Evolutionary conservation across 305 asterid species (phyloP).

Genomic region (Fraxinus sp.): DNA sequence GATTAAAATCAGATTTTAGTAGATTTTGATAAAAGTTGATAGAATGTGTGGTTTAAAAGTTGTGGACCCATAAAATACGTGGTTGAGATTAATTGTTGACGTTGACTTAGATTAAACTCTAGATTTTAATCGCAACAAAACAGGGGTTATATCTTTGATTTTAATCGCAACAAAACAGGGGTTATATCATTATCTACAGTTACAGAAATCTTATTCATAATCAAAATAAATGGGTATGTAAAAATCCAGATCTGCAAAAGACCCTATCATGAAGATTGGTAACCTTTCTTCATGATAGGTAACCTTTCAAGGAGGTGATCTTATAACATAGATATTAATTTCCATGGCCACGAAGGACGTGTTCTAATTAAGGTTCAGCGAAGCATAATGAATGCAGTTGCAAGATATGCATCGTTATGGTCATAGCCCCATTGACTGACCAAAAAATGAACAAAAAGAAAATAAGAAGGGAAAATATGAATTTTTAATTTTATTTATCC

Average conservation of each 20-base stretch:
- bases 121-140: background rate
- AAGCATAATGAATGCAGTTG: conserved; percentile 12
- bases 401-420: conserved; percentile 10
- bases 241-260: conserved; percentile 9
- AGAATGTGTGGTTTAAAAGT: background rate
- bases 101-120: background rate
- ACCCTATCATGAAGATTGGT: background rate
- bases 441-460: background rate
- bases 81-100: background rate
- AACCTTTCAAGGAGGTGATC: background rate
- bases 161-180: background rate
- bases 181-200: background rate
- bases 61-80: background rate
- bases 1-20: background rate
- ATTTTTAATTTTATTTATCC: background rate
- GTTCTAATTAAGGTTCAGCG: background rate
- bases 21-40: too few species aligned
- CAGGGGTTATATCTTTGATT: background rate
- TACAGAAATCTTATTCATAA: background rate
- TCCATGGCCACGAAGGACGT: background rate
- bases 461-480: conserved; percentile 4
- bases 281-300: background rate
- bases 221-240: background rate
- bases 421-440: background rate
- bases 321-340: background rate